Evolutionary conservation across 169 alveolate genomes (phyloP), one percentile per base, ranked within the genome.

Genomic region (Plasmodium vinckei): DNA sequence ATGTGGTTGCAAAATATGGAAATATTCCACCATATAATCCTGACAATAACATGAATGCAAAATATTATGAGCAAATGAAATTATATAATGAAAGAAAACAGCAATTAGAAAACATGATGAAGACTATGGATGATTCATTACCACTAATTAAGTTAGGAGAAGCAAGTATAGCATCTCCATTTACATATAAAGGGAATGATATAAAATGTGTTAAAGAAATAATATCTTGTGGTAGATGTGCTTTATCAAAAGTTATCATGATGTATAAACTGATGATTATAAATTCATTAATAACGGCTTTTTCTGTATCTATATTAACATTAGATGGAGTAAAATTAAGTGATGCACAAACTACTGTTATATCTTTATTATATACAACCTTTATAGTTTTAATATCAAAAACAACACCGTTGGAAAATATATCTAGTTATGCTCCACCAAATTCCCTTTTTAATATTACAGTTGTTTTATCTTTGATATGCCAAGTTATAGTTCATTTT

Each of bases 141-240:
- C 96, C 97, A 13, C 84, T 94, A 49, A 87, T 96, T 42, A 94
- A 98, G 73, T 95, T 97, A 54, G 99, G 99, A 23, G 99, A 98
- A 93, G 99, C 99, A 9, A 97, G 99, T 75, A 97, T 98, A 33
- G 99, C 99, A 42, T 98, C 99, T 1, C 99, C 99, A 21, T 99
- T 99, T 94, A 98, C 99, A 9, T 97, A 97, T 70, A 97, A 97
- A 65, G 96, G 96, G 13, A 92, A 92, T 49, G 96, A 98, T 63
- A 97, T 98, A 21, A 93, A 92, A 67, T 97, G 99, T 63, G 98
- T 97, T 6, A 96, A 96, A 65, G 96, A 96, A 67, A 88, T 98
- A 33, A 94, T 97, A 49, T 92, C 96, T 10, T 95, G 97, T 91
- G 99, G 99, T 49, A 89, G 99, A 46, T 97, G 99, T 73, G 96